These are phyloP conservation scores for Neurospora pannonica DNA, from an alignment of 495 filamentous ascomycete species.

Conservation along the genomic window DNA sequence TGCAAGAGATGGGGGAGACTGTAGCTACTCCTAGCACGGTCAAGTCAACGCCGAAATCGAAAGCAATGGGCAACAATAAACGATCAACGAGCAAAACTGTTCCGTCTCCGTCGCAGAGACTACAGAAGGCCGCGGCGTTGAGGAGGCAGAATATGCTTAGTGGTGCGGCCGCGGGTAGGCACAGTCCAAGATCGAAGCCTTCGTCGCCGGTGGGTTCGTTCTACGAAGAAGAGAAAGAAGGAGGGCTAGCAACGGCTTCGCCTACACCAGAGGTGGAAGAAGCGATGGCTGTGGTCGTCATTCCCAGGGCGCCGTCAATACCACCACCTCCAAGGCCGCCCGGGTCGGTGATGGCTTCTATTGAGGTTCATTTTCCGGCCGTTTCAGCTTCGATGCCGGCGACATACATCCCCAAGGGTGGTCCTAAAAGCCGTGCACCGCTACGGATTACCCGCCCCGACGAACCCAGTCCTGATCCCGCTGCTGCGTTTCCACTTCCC, in stretches of 20 bases:
- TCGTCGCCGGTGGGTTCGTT: background rate
- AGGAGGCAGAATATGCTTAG: constrained; percentile 8
- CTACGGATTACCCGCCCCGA: background rate
- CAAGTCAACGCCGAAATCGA: background rate
- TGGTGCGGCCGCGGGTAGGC: background rate
- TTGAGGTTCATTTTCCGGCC: background rate
- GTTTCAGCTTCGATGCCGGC: background rate
- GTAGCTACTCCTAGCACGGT: background rate
- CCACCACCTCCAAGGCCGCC: background rate
- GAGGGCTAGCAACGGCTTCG: background rate
- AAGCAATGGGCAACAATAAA: background rate
- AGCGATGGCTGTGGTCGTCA: background rate
- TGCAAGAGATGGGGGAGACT: constrained; percentile 22
- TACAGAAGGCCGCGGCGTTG: constrained; percentile 8
- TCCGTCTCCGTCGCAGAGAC: constrained; percentile 7
- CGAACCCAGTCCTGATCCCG: background rate
- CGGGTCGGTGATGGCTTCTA: background rate
- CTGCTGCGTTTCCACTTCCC: background rate
- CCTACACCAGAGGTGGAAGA: background rate
- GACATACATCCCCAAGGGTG: background rate
- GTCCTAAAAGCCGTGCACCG: background rate
- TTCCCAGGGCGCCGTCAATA: background rate
- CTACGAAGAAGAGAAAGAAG: background rate
- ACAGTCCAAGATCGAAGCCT: background rate
- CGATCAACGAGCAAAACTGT: constrained; percentile 1